Evolutionary conservation across 1,284 basidiomycete genomes (phyloP), one percentile per base, ranked within the genome.

Genomic region (Ustilago cynodontis): DNA sequence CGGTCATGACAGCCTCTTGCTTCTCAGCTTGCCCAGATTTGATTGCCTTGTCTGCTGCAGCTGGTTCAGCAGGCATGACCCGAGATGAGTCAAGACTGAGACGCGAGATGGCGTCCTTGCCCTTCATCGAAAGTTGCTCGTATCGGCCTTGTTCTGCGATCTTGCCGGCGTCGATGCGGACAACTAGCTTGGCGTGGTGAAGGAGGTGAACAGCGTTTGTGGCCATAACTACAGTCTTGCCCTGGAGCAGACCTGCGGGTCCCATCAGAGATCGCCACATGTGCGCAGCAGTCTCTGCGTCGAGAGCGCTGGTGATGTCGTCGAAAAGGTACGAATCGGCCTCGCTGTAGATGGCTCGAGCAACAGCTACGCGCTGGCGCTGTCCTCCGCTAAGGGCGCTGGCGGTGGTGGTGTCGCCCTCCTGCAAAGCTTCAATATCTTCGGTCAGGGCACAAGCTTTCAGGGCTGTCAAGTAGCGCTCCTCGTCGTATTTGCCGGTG

Each of bases 201-300:
- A 80, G 62, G 6, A 80, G 70, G 29, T 81, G 79, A n/a, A 80
- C 45, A n/a, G 78, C 78, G 37, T 81, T 81, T 29, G 78, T 80
- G 18, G 76, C 77, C 67, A 81, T 65, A 31, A 82, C 45, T 16
- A 78, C 66, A 1, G 79, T 81, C 54, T 72, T 79, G 24, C 65
- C 66, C 3, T 55, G 52, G 14, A 80, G 39, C 33, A 79, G 43
- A 18, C 80, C 80, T 0, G 59, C 29, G 1, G 58, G 54, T 1
- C 71, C 77, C 65, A 82, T 71, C 7, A 82, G 63, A 20, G 64
- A 52, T 14, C 63, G 54, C 79, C 79, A 82, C 59, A 85, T 62
- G 55, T 89, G 88, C 41, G 92, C 90, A 65, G 89, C 91, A 28
- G 81, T 82, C 61, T 79, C 70, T 4, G 91, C 90, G 81, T 94